Evolutionary conservation across 768 basidiomycete genomes (phyloP).

Genomic region (Suillus paluster): DNA sequence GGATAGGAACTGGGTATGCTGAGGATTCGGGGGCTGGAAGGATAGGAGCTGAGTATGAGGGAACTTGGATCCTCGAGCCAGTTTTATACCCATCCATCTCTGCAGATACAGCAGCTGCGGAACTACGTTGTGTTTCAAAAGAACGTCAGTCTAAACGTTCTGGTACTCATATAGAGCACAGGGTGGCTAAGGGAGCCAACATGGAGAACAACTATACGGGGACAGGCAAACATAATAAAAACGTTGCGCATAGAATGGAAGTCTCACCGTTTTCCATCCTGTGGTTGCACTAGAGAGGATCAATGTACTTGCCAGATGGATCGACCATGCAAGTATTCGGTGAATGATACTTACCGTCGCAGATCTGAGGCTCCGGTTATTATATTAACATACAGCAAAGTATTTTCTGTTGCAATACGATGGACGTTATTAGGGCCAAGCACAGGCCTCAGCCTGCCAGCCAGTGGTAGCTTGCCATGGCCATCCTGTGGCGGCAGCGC

Average conservation of each 20-base stretch:
- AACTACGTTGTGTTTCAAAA: neutral
- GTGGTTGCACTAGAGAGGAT: neutral
- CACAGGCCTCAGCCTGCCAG: neutral
- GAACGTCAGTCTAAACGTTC: conserved; percentile 11
- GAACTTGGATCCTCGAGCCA: neutral
- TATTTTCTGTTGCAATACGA: neutral
- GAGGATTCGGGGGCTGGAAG: conserved; percentile 13
- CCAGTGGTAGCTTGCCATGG: neutral
- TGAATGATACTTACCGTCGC: neutral
- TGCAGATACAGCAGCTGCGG: conserved; percentile 2
- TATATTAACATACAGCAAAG: neutral
- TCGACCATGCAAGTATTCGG: neutral
- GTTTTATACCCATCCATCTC: neutral
- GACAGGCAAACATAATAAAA: neutral
- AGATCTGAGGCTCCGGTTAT: neutral
- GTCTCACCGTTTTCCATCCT: neutral
- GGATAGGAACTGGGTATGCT: conserved; percentile 23
- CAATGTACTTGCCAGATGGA: neutral
- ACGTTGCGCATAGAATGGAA: conserved; percentile 3
- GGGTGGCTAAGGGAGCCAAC: conserved; percentile 11
- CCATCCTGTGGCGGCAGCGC: neutral
- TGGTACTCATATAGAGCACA: conserved; percentile 23
- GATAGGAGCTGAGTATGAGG: conserved; percentile 25
- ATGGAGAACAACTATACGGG: neutral
- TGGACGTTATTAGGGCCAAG: neutral